These are phyloP conservation scores for Sporothrix globosa DNA, from an alignment of 2,329 filamentous ascomycete genomes.

Conservation along the genomic window DNA sequence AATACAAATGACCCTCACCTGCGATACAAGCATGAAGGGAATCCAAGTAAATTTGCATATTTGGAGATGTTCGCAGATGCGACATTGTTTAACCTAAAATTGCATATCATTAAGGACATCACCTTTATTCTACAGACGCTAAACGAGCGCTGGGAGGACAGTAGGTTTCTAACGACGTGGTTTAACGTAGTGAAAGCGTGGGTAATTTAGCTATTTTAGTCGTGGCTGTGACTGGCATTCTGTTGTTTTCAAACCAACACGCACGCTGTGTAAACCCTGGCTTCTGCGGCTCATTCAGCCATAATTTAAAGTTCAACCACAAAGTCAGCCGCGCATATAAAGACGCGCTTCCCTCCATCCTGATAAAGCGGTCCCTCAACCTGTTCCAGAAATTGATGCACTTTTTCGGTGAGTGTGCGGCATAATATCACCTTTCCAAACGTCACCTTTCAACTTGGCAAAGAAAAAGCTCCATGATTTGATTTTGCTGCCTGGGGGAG, in stretches of 20 bases:
- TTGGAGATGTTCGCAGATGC: no score
- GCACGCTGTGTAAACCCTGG: neutral
- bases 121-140: no score
- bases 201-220: neutral
- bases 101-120: no score
- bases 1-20: no score
- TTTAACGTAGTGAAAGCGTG: no score
- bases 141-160: no score
- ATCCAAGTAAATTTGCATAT: no score
- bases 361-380: neutral
- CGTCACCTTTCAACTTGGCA: conserved; percentile 7
- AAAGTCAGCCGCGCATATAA: conserved; percentile 4
- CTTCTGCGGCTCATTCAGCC: neutral
- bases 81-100: no score
- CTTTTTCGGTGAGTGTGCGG: neutral
- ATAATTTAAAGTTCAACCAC: conserved; percentile 7
- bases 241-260: conserved; percentile 1
- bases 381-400: neutral
- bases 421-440: neutral
- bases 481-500: conserved; percentile 1
- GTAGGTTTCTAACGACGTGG: no score
- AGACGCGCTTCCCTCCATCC: neutral
- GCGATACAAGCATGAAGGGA: no score
- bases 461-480: neutral
- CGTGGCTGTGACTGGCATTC: neutral